phyloP scores from a whole-genome alignment of 2,329 filamentous ascomycete genomes.

The Penicillium expansum region DNA sequence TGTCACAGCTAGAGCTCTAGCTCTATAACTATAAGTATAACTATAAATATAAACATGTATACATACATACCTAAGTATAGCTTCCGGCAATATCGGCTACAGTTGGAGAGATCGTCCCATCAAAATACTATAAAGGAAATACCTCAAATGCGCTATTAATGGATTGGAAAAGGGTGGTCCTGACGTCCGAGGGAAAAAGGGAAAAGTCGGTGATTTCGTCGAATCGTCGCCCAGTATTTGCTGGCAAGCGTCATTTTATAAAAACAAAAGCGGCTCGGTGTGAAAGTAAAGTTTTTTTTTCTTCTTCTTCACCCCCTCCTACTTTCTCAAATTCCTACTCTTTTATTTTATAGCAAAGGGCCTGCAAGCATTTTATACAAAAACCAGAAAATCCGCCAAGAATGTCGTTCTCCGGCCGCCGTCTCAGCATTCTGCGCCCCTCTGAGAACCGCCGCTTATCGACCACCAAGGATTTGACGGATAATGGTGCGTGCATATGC shows the following conservation, averaged over 20 bases:
- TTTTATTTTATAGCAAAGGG: neutral
- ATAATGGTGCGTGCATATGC: constrained; percentile 41
- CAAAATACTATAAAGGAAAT: neutral
- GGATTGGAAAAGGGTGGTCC: neutral
- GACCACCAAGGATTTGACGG: constrained; percentile 44
- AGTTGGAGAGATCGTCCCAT: neutral
- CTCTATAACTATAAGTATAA: neutral
- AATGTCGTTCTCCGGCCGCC: constrained; percentile 49
- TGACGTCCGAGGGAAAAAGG: neutral
- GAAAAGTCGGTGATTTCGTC: constrained; percentile 22
- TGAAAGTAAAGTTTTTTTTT: neutral
- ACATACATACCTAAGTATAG: neutral
- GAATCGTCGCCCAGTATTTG: constrained; percentile 21
- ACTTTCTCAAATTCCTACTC: neutral
- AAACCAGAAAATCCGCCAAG: constrained; percentile 8
- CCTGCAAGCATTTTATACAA: neutral
- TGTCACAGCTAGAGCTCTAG: neutral
- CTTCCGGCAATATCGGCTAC: neutral
- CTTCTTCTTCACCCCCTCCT: neutral
- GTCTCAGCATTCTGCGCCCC: constrained; percentile 44
- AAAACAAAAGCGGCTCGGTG: neutral
- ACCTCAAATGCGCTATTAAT: neutral
- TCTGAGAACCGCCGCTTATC: constrained; percentile 41
- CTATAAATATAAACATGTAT: too few species aligned
- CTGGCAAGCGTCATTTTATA: neutral